Evolutionary conservation across 306 rosid species (phyloP), one percentile per base, ranked within the genome.

Genomic region (Hippophae rhamnoides): DNA sequence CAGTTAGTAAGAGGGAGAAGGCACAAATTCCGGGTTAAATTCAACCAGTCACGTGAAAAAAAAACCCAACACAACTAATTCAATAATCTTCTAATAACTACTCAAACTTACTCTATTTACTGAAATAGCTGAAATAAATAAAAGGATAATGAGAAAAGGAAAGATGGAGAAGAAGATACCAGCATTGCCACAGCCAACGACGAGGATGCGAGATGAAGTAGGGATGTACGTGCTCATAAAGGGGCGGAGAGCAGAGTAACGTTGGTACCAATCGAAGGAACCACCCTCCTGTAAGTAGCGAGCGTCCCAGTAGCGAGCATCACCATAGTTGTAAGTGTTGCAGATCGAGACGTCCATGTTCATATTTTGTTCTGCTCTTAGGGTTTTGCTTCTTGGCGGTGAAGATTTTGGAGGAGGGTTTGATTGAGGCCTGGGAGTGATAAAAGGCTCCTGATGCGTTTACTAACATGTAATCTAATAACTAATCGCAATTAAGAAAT

Each of bases 131-230:
- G 49, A 44, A 44, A 40, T 3, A 25, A 18, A 18, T 18, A 18
- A 18, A 18, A 18, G 23, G 1, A 18, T 18, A 18, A 18, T 18
- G 23, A 18, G 23, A 18, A 18, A 18, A 6, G 6, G 12, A 10
- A 13, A 0, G 5, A 48, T 14, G 31, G 13, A 6, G 6, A 13
- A 41, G 55, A 61, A 69, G 14, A 18, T 77, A 90, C 98, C 95
- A 6, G 98, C 96, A 87, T 92, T 92, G 84, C 98, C 96, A 47
- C 89, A 92, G 66, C 98, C 98, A 65, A 92, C 95, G 86, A 92
- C 82, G 62, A 92, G 96, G 42, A 87, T 54, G 0, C 66, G 68
- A 12, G 98, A 80, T 43, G 89, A 69, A 53, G 71, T 63, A 56
- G 78, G 78, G 41, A 92, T 6, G 69, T 56, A 76, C 61, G 71